Evolutionary conservation across 2,329 filamentous ascomycete genomes (phyloP), one percentile per base, ranked within the genome.

Genomic region (Plenodomus tracheiphilus): DNA sequence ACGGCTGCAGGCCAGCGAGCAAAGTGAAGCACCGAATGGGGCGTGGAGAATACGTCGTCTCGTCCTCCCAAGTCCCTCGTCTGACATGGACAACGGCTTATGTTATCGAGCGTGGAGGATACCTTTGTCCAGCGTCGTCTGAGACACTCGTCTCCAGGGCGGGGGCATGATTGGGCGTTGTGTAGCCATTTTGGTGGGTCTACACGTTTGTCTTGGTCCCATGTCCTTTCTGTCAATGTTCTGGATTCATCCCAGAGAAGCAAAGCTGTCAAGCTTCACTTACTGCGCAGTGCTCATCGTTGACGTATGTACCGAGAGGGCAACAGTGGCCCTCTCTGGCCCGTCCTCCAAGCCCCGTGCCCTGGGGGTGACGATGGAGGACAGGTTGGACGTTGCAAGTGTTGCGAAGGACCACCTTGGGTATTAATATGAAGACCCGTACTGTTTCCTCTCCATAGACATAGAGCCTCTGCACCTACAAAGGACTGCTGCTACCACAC

Each of bases 291-390:
- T 61, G 63, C 60, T 62, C 35, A 37, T 35, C 45, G 28, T 32
- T 32, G 45, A 48, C 46, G 53, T 62, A 57, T 50, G 57, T 54
- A 56, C 55, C 42, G 46, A 43, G 47, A 66, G 62, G 64, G 68
- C 64, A 61, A 69, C 66, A 62, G 57, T 65, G 65, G 66, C 65
- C 66, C 66, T 63, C 50, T 59, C 54, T 58, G 54, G 65, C 54
- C 47, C 51, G 61, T 61, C 47, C 35, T 37, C 47, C 55, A 61
- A 64, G 65, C 65, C 63, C 62, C 51, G 61, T 62, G 65, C 65
- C 63, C 63, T 51, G 61, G 59, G 58, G 13, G 11, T 32, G 49
- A 56, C 47, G 46, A 54, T 54, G 54, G 57, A 58, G 54, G 58
- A 54, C 58, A 53, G 46, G 50, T 38, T 51, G 49, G 51, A 55